These are phyloP conservation scores for Debaryomyces coudertii DNA, from an alignment of 1,139 yeast species.

Conservation along the genomic window DNA sequence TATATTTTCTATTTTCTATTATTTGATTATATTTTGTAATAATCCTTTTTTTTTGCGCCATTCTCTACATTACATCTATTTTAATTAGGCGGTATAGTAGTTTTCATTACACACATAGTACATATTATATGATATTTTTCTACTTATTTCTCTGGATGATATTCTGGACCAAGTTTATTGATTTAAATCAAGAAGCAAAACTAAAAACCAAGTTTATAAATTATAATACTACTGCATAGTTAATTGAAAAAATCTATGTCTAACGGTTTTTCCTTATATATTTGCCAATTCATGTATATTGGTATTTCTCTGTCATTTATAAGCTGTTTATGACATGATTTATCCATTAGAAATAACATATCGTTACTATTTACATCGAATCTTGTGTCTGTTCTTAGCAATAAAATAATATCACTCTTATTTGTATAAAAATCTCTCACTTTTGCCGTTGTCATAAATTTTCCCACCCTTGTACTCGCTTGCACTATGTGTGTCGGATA, in stretches of 20 bases:
- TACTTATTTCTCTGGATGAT: too few relatives aligned
- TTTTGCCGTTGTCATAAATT: conserved; percentile 23
- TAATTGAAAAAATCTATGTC: conserved; percentile 11
- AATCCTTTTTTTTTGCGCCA: too few relatives aligned
- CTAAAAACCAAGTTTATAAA: background rate
- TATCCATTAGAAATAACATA: conserved; percentile 8
- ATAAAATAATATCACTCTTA: conserved; percentile 13
- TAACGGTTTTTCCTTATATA: conserved; percentile 6
- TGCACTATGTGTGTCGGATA: conserved; percentile 23
- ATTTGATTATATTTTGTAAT: too few relatives aligned
- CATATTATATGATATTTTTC: too few relatives aligned
- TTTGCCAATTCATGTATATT: conserved; percentile 11
- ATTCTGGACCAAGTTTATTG: too few relatives aligned
- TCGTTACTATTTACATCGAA: conserved; percentile 13
- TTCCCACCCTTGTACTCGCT: conserved; percentile 20
- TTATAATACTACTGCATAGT: conserved; percentile 7
- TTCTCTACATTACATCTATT: too few relatives aligned
- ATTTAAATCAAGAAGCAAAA: too few relatives aligned
- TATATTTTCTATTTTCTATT: too few relatives aligned
- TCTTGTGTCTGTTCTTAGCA: conserved; percentile 24
- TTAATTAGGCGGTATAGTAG: too few relatives aligned
- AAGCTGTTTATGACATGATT: conserved; percentile 1
- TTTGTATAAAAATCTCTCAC: conserved; percentile 13
- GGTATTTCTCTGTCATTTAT: conserved; percentile 3
- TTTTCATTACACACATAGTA: too few relatives aligned